These are phyloP conservation scores for Podospora pseudocomata DNA, from an alignment of 495 filamentous ascomycete species.

Conservation along the genomic window DNA sequence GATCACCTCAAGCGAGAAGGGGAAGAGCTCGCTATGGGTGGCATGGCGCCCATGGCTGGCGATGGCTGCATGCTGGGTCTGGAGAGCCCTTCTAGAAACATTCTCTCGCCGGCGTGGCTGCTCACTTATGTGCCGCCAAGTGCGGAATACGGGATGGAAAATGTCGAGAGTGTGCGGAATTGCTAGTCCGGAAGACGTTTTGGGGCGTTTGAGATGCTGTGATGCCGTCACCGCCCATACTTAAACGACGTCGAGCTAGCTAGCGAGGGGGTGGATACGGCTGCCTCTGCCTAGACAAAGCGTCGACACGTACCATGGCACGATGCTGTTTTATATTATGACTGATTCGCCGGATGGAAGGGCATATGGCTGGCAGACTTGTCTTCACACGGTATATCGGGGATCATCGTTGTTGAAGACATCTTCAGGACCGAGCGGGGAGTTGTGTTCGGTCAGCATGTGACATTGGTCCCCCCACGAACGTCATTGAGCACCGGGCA, in stretches of 20 bases:
- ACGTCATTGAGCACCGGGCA: neutral
- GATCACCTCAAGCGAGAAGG: conserved; percentile 5
- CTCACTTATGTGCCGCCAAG: neutral
- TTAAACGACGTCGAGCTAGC: neutral
- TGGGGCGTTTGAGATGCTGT: neutral
- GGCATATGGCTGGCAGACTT: neutral
- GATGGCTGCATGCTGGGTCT: neutral
- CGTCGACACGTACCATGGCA: conserved; percentile 4
- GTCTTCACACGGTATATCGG: neutral
- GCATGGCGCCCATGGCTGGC: conserved; percentile 6
- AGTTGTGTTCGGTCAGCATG: neutral
- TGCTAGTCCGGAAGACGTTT: neutral
- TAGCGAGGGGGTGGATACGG: conserved; percentile 3
- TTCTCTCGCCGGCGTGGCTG: conserved; percentile 1
- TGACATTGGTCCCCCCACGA: neutral
- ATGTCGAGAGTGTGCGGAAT: neutral
- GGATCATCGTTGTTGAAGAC: neutral
- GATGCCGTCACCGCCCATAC: neutral
- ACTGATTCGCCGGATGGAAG: conserved; percentile 4
- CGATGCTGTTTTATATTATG: neutral
- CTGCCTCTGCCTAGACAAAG: neutral
- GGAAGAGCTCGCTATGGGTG: neutral
- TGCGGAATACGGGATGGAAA: neutral
- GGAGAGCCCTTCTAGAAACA: neutral
- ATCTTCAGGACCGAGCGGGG: neutral